These are phyloP conservation scores for Dactylellina leptospora DNA, from an alignment of 2,329 filamentous ascomycete genomes.

Conservation along the genomic window DNA sequence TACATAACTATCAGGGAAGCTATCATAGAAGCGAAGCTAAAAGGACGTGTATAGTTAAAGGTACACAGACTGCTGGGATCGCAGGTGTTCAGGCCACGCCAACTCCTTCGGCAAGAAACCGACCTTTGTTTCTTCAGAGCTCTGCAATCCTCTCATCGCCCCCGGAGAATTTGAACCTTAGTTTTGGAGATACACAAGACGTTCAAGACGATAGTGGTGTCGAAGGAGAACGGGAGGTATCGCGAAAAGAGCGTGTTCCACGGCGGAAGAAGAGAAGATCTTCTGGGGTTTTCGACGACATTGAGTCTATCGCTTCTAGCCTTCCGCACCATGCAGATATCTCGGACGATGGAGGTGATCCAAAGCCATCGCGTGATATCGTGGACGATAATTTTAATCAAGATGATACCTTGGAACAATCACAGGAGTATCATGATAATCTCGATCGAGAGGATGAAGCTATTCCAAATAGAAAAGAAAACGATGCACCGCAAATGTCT, in stretches of 20 bases:
- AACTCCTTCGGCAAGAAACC: slow-evolving; percentile 16
- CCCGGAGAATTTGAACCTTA: slow-evolving; percentile 35
- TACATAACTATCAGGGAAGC: background rate
- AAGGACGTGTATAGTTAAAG: background rate
- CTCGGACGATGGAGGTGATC: background rate
- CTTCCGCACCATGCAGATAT: slow-evolving; percentile 5
- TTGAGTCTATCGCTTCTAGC: slow-evolving; percentile 50
- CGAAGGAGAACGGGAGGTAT: background rate
- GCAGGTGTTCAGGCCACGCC: slow-evolving; percentile 24
- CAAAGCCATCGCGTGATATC: too few relatives aligned
- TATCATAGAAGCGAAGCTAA: too few relatives aligned
- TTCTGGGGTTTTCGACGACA: slow-evolving; percentile 43
- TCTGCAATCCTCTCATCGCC: slow-evolving; percentile 37
- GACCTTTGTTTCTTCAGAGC: slow-evolving; percentile 14
- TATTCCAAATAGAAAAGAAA: slow-evolving; percentile 12
- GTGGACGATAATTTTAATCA: slow-evolving; percentile 1
- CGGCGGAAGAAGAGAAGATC: slow-evolving; percentile 32
- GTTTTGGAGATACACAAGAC: slow-evolving; percentile 51
- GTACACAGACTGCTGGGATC: slow-evolving; percentile 6
- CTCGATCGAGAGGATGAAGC: background rate
- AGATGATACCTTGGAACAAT: background rate
- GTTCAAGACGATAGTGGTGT: slow-evolving; percentile 38
- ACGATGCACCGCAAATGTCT: background rate
- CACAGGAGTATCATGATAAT: background rate
- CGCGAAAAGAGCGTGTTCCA: background rate